Evolutionary conservation across 1,284 basidiomycete species (phyloP).

Genomic region (Wallemia mellicola): DNA sequence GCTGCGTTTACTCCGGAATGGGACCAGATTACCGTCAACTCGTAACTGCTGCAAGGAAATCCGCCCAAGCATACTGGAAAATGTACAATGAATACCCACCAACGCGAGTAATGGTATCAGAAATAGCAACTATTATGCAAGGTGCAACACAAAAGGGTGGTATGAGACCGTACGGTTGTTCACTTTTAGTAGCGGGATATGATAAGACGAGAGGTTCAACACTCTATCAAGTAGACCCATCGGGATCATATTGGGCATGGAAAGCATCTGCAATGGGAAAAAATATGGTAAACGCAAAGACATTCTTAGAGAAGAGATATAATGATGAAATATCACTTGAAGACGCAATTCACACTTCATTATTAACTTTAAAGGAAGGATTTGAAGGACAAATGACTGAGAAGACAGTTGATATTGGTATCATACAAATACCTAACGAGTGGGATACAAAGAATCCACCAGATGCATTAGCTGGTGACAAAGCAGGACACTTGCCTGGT

Average conservation of each 20-base stretch:
- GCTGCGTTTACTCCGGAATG: slow-evolving; percentile 98
- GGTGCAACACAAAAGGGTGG: slow-evolving; percentile 95
- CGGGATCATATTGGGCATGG: slow-evolving; percentile 98
- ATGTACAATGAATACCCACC: slow-evolving; percentile 98
- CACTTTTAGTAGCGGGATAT: slow-evolving; percentile 84
- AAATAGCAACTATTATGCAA: slow-evolving; percentile 94
- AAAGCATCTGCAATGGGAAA: slow-evolving; percentile 98
- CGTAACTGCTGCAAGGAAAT: slow-evolving; percentile 77
- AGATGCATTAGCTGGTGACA: slow-evolving; percentile 34
- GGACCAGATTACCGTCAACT: slow-evolving; percentile 92
- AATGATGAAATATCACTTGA: slow-evolving; percentile 97
- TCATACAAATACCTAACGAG: slow-evolving; percentile 56
- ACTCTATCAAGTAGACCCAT: slow-evolving; percentile 94
- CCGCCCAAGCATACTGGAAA: slow-evolving; percentile 97
- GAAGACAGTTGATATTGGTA: slow-evolving; percentile 96
- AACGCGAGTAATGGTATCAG: slow-evolving; percentile 80
- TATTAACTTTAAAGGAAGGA: slow-evolving; percentile 90
- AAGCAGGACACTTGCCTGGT: slow-evolving; percentile 26
- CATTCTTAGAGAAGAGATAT: slow-evolving; percentile 97
- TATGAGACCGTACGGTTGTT: slow-evolving; percentile 92
- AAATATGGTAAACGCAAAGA: slow-evolving; percentile 98
- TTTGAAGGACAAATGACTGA: slow-evolving; percentile 99
- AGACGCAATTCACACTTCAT: slow-evolving; percentile 97
- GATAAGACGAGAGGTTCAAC: slow-evolving; percentile 69
- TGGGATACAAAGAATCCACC: slow-evolving; percentile 25